These are phyloP conservation scores for Leptosphaerulina australis DNA, from an alignment of 2,329 filamentous ascomycete species.

Conservation along the genomic window DNA sequence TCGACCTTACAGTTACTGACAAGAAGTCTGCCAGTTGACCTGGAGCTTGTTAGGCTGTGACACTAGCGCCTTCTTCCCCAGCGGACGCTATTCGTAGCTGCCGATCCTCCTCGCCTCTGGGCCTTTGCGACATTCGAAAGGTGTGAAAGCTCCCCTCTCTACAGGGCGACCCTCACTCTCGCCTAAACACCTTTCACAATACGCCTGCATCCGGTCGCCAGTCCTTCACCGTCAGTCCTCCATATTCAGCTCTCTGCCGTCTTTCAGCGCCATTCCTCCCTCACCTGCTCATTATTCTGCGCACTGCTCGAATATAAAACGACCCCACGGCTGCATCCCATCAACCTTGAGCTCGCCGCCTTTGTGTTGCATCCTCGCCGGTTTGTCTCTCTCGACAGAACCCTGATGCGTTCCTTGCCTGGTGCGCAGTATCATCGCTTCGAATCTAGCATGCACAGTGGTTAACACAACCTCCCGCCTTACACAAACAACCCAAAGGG, in stretches of 20 bases:
- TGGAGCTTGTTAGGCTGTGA: constrained; percentile 7
- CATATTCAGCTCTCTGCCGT: not conserved
- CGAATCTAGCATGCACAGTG: constrained; percentile 48
- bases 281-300: constrained; percentile 6
- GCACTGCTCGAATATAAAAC: constrained; percentile 1
- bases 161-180: constrained; percentile 1
- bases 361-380: constrained; percentile 46
- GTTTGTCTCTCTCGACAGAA: constrained; percentile 24
- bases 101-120: constrained; percentile 24
- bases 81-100: constrained; percentile 29
- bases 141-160: not conserved
- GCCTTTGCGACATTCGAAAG: constrained; percentile 4
- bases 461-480: constrained; percentile 39
- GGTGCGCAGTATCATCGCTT: constrained; percentile 48
- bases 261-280: not conserved
- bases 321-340: constrained; percentile 17
- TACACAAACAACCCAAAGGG: constrained; percentile 41
- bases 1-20: too few relatives aligned
- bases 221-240: not conserved
- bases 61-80: constrained; percentile 26
- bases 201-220: constrained; percentile 7
- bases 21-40: not conserved
- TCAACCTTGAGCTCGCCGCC: constrained; percentile 25
- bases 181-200: constrained; percentile 5
- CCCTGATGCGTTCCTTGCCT: constrained; percentile 50